Evolutionary conservation across 2,329 filamentous ascomycete species (phyloP).

Genomic region (Pleochaeta shiraiana): DNA sequence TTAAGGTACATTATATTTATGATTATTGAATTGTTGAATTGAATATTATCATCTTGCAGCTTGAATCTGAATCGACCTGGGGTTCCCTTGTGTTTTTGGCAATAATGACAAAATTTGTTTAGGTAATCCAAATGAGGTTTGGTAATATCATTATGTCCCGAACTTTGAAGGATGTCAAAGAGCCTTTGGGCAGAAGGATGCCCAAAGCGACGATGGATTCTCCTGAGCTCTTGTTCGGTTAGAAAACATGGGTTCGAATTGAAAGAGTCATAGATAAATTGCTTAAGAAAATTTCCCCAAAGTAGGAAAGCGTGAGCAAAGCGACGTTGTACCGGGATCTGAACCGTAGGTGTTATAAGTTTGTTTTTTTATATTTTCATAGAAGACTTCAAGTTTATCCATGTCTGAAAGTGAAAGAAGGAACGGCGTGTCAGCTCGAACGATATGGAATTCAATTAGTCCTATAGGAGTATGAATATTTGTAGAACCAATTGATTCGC

Average conservation of each 20-base stretch:
- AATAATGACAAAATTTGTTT: not conserved
- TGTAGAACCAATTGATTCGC: not conserved
- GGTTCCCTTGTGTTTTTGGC: not conserved
- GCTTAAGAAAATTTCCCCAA: not conserved
- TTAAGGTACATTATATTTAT: conserved; percentile 2
- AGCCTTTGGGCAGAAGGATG: not conserved
- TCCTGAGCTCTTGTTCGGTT: not conserved
- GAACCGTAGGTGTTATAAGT: not conserved
- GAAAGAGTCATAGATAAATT: not conserved
- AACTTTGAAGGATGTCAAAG: not conserved
- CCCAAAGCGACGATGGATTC: not conserved
- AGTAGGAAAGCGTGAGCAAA: not conserved
- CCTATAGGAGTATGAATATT: not conserved
- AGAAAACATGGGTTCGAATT: not conserved
- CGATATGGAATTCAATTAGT: conserved; percentile 2
- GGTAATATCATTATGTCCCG: not conserved
- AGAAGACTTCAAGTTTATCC: not conserved
- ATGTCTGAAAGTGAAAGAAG: not conserved
- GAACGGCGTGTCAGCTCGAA: not conserved
- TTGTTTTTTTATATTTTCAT: not conserved
- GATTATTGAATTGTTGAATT: not conserved
- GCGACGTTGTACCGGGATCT: not conserved
- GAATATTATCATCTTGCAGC: not conserved
- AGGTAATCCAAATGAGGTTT: not conserved
- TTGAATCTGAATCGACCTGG: not conserved